A percentile compares a stretch with the other conserved stretches of the same genome.
Evolutionary conservation across 305 asterid species (phyloP).

Genomic region (Rubia balearica): DNA sequence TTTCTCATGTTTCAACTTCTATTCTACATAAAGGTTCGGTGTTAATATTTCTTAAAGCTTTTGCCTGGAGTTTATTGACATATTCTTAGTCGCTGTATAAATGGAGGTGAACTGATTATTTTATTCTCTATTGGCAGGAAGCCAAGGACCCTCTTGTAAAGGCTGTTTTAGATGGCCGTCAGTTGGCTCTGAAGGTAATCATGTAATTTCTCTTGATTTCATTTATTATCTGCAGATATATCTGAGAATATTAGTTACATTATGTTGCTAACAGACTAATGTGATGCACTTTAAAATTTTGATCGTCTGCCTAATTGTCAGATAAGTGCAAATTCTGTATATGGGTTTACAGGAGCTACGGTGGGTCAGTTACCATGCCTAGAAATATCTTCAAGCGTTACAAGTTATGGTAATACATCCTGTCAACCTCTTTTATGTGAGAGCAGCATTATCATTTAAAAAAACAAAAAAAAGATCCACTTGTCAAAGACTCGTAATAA

Average conservation of each 20-base stretch:
- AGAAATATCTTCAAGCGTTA: conserved; percentile 98
- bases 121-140: conserved; percentile 33
- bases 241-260: neutral
- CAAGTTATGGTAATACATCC: conserved; percentile 82
- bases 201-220: conserved; percentile 7
- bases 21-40: neutral
- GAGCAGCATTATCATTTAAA: conserved; percentile 11
- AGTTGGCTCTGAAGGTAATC: conserved; percentile 90
- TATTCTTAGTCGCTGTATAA: neutral
- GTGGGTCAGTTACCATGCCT: conserved; percentile 95
- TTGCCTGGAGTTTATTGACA: neutral
- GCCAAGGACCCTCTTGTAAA: conserved; percentile 95
- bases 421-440: conserved; percentile 6
- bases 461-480: conserved; percentile 1
- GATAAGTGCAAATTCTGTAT: conserved; percentile 98
- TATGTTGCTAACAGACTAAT: neutral
- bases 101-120: neutral
- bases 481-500: conserved; percentile 14
- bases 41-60: neutral
- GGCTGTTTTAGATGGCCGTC: conserved; percentile 99
- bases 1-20: neutral
- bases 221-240: neutral
- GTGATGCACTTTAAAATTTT: conserved; percentile 15
- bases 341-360: conserved; percentile 99
- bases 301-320: conserved; percentile 37